A percentile compares a stretch with the other conserved stretches of the same genome.
phyloP scores from a whole-genome alignment of 75 land plant species.

The Gnetum montanum region DNA sequence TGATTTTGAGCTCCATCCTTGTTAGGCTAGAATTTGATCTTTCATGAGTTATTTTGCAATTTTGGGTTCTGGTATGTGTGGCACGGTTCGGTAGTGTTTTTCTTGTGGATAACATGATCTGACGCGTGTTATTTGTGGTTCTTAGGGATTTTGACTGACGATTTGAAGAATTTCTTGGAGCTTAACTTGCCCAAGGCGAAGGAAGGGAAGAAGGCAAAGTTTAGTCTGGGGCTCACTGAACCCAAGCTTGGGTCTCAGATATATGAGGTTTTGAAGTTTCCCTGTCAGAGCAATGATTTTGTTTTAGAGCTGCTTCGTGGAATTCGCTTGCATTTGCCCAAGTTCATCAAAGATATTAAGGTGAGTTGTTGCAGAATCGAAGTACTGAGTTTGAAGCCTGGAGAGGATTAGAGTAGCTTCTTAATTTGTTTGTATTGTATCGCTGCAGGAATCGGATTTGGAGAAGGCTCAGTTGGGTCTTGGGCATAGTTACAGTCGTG shows the following conservation, averaged over 20 bases:
- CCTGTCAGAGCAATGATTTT: conserved; percentile 85
- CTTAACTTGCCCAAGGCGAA: conserved; percentile 85
- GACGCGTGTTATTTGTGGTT: neutral
- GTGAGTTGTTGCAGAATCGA: conserved; percentile 30
- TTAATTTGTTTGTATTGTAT: neutral
- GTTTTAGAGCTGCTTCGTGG: conserved; percentile 83
- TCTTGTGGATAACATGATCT: too few species aligned
- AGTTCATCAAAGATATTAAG: conserved; percentile 78
- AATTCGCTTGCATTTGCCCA: conserved; percentile 73
- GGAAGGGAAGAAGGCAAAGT: conserved; percentile 80
- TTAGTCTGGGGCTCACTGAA: conserved; percentile 65
- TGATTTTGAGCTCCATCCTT: too few species aligned
- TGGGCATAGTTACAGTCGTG: conserved; percentile 93
- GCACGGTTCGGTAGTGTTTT: neutral
- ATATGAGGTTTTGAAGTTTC: conserved; percentile 54
- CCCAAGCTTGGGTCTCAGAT: conserved; percentile 90
- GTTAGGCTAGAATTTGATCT: too few species aligned
- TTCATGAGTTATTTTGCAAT: neutral
- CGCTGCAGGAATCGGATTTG: conserved; percentile 65
- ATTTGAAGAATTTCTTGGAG: conserved; percentile 81
- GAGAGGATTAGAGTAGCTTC: too few species aligned
- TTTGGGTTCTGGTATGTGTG: neutral
- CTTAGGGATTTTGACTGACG: conserved; percentile 72
- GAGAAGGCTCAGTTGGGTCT: conserved; percentile 96
- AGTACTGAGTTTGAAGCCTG: neutral